Evolutionary conservation across 495 filamentous ascomycete genomes (phyloP).

Genomic region (Tuber microsphaerosporum): DNA sequence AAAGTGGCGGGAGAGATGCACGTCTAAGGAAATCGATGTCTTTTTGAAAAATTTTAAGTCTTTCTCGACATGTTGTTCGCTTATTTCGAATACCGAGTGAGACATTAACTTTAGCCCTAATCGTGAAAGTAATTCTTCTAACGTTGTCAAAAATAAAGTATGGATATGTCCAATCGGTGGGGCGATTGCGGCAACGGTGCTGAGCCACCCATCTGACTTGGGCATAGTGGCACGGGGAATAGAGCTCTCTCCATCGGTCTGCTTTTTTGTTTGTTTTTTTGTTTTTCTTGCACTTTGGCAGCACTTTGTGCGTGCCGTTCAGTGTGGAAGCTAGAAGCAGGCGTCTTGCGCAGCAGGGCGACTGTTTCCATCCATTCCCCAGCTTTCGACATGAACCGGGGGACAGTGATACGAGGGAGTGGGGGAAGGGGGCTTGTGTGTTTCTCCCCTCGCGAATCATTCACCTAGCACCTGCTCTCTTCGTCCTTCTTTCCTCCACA

Average conservation of each 20-base stretch:
- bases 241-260: not conserved
- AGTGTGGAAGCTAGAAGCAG: not conserved
- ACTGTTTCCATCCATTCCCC: not conserved
- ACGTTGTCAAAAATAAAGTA: slow-evolving; percentile 1
- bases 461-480: not conserved
- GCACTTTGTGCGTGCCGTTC: not conserved
- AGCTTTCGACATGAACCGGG: not conserved
- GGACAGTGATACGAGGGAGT: not conserved
- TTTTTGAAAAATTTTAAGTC: not conserved
- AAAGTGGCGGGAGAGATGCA: not conserved
- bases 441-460: not conserved
- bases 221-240: not conserved
- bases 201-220: not conserved
- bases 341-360: not conserved
- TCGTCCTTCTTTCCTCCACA: not conserved
- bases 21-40: not conserved
- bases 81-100: not conserved
- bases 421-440: not conserved
- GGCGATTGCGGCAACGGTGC: not conserved
- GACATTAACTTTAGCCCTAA: not conserved
- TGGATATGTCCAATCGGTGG: not conserved
- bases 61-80: not conserved
- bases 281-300: not conserved
- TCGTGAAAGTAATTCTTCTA: not conserved
- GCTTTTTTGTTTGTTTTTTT: not conserved